These are phyloP conservation scores for Fusarium euwallaceae DNA, from an alignment of 2,329 filamentous ascomycete species.

Conservation along the genomic window DNA sequence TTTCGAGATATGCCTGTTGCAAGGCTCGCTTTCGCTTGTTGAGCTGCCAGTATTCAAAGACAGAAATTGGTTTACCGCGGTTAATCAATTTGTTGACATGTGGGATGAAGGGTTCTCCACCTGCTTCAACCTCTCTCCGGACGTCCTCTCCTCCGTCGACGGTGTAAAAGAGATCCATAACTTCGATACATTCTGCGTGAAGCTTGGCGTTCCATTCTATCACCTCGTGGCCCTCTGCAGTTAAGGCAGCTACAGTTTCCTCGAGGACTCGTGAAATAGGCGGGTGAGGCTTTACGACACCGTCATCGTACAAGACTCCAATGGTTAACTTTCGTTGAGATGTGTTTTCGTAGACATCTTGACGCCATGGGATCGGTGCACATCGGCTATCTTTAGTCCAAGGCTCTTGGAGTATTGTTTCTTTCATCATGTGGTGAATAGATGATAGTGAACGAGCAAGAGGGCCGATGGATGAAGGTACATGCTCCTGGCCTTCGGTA, in stretches of 20 bases:
- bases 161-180: constrained; percentile 73
- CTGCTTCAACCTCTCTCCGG: constrained; percentile 63
- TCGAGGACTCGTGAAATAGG: constrained; percentile 62
- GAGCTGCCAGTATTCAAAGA: constrained; percentile 77
- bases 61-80: constrained; percentile 65
- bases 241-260: constrained; percentile 54
- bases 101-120: constrained; percentile 71
- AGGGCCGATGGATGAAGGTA: constrained; percentile 73
- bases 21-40: constrained; percentile 67
- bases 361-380: constrained; percentile 66
- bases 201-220: constrained; percentile 65
- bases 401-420: constrained; percentile 60
- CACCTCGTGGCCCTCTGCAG: constrained; percentile 65
- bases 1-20: constrained; percentile 63
- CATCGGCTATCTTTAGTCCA: constrained; percentile 69
- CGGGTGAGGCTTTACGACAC: constrained; percentile 67
- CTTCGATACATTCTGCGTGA: constrained; percentile 67
- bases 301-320: constrained; percentile 64
- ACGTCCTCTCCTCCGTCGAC: constrained; percentile 75
- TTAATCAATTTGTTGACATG: constrained; percentile 70
- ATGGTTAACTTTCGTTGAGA: constrained; percentile 62
- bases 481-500: constrained; percentile 73
- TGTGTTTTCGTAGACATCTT: constrained; percentile 56
- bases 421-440: constrained; percentile 62
- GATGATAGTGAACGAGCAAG: constrained; percentile 62